Evolutionary conservation across 805 yeast genomes (phyloP).

Genomic region (Barnettozyma salicaria): DNA sequence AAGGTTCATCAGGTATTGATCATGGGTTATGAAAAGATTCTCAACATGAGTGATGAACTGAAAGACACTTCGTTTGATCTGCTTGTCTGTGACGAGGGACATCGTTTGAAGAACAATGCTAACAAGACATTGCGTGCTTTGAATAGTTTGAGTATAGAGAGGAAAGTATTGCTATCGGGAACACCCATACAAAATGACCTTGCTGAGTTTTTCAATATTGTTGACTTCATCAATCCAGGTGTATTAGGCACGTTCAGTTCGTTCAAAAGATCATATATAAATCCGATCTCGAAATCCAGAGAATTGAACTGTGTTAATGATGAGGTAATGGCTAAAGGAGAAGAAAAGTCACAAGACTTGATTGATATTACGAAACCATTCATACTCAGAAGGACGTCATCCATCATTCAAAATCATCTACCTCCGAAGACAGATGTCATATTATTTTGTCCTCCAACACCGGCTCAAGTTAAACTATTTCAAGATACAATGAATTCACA

Average conservation of each 20-base stretch:
- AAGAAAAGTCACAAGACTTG: slow-evolving; percentile 54
- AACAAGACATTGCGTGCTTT: slow-evolving; percentile 68
- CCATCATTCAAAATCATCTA: slow-evolving; percentile 48
- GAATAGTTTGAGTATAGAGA: slow-evolving; percentile 33
- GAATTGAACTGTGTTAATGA: slow-evolving; percentile 53
- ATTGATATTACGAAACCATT: slow-evolving; percentile 58
- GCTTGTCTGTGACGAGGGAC: slow-evolving; percentile 89
- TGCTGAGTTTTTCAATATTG: slow-evolving; percentile 71
- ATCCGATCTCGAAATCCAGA: slow-evolving; percentile 68
- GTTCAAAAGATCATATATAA: slow-evolving; percentile 57
- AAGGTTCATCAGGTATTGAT: slow-evolving; percentile 77
- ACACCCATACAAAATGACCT: slow-evolving; percentile 94
- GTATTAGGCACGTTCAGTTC: slow-evolving; percentile 55
- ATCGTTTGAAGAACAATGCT: slow-evolving; percentile 68
- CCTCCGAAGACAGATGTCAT: slow-evolving; percentile 74
- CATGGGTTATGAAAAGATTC: slow-evolving; percentile 81
- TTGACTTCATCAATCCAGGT: slow-evolving; percentile 82
- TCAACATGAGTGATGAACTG: slow-evolving; percentile 47
- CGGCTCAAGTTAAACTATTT: slow-evolving; percentile 51
- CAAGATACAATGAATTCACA: slow-evolving; percentile 35
- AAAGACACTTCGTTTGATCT: slow-evolving; percentile 45
- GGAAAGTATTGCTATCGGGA: slow-evolving; percentile 69
- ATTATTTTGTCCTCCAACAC: slow-evolving; percentile 72
- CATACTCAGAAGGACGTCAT: slow-evolving; percentile 66
- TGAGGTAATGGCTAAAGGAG: slow-evolving; percentile 48